phyloP scores from a whole-genome alignment of 192 early-diverging fungal species.

The Gaertneriomyces sp. region DNA sequence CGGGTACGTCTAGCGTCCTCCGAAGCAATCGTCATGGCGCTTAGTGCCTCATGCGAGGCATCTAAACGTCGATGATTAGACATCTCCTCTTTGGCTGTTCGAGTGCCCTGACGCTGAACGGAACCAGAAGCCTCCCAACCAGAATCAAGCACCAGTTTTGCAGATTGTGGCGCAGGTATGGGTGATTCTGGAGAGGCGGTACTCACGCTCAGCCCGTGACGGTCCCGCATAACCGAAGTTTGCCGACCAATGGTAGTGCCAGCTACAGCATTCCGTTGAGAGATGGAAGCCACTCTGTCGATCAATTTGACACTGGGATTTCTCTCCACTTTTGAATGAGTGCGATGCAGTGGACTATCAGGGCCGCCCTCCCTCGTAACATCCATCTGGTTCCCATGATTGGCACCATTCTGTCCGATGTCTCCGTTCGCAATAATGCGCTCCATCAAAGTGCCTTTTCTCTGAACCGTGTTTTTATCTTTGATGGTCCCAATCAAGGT shows the following conservation, averaged over 20 bases:
- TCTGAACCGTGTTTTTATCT: background rate
- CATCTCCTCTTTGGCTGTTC: no score
- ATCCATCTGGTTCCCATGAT: background rate
- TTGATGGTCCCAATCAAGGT: slow-evolving; percentile 12
- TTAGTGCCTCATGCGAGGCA: no score
- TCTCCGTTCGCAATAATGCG: slow-evolving; percentile 5
- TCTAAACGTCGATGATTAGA: no score
- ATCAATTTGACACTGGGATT: no score
- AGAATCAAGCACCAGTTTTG: background rate
- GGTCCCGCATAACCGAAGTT: background rate
- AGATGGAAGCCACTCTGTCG: no score
- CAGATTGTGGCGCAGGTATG: background rate
- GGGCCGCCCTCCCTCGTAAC: no score
- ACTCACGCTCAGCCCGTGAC: background rate
- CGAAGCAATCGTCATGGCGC: no score
- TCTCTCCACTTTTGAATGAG: no score
- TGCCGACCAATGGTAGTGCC: background rate
- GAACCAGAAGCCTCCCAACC: background rate
- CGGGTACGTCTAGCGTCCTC: no score
- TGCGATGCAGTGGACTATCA: no score
- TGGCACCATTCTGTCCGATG: background rate
- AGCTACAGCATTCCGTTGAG: background rate
- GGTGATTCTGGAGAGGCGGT: background rate
- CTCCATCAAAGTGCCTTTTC: background rate
- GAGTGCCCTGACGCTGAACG: background rate